These are phyloP conservation scores for Cyclotella atomus DNA, from an alignment of 108 stramenopile genomes.

Conservation along the genomic window DNA sequence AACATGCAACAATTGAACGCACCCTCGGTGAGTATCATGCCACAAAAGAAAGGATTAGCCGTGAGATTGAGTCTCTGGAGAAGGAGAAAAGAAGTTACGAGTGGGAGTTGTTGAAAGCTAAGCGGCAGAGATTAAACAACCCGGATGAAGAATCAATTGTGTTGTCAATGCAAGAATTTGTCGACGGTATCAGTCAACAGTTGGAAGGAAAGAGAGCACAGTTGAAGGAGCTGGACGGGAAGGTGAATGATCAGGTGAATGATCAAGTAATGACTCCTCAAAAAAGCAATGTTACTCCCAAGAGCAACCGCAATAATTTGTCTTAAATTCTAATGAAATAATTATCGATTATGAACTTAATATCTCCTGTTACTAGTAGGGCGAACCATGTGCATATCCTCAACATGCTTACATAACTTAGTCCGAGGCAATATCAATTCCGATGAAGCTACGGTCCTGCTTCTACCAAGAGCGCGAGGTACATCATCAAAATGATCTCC, in stretches of 20 bases:
- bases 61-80: not conserved
- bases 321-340: no score
- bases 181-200: not conserved
- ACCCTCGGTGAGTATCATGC: not conserved
- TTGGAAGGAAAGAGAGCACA: not conserved
- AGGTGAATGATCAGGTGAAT: no score
- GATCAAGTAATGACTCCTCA: not conserved
- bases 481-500: no score
- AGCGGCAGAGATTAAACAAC: not conserved
- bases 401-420: no score
- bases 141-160: not conserved
- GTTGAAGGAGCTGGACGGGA: not conserved
- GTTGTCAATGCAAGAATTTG: not conserved
- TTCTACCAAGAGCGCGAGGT: no score
- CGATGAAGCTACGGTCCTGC: no score
- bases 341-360: no score
- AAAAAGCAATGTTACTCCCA: slow-evolving; percentile 1
- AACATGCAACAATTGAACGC: not conserved
- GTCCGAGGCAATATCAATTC: no score
- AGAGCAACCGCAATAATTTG: no score
- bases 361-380: no score
- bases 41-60: not conserved
- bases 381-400: no score
- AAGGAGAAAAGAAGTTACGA: not conserved
- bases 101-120: not conserved